A percentile compares a stretch with the other conserved stretches of the same genome.
Conservation (phyloP, 345 rosid genomes). For the Pistacia atlantica region DNA sequence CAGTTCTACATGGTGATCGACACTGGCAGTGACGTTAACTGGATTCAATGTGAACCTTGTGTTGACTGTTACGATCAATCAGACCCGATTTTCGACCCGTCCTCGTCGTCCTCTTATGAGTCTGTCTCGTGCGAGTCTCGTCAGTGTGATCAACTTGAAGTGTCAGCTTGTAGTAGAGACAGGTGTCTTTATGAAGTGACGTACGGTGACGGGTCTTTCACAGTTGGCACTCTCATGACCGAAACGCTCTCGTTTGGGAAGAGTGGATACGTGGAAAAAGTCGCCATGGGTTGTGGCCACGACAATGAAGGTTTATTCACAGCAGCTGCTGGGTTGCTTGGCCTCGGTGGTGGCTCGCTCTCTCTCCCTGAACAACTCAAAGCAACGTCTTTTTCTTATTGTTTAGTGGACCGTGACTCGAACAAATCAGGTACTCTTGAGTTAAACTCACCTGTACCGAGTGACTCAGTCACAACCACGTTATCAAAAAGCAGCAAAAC, state of each 20-base stretch:
- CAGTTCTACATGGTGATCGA: constrained; percentile 63
- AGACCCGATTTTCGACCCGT: constrained; percentile 72
- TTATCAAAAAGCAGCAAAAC: constrained; percentile 51
- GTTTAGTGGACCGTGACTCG: constrained; percentile 84
- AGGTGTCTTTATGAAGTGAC: constrained; percentile 70
- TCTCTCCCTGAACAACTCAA: constrained; percentile 71
- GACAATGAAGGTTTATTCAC: constrained; percentile 79
- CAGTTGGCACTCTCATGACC: constrained; percentile 62
- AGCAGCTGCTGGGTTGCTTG: constrained; percentile 81
- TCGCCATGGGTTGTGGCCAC: constrained; percentile 82
- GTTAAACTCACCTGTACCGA: constrained; percentile 54
- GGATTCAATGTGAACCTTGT: constrained; percentile 88
- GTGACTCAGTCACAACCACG: constrained; percentile 56
- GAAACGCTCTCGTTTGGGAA: constrained; percentile 70
- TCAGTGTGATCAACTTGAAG: constrained; percentile 54
- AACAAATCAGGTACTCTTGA: constrained; percentile 65
- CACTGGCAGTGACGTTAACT: constrained; percentile 79
- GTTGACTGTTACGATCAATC: constrained; percentile 74
- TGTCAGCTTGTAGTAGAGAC: constrained; percentile 48
- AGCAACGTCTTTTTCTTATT: constrained; percentile 75
- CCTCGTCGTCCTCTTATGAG: constrained; percentile 55
- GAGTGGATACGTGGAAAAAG: constrained; percentile 38
- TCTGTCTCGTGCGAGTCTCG: constrained; percentile 53
- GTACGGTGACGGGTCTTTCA: constrained; percentile 90
- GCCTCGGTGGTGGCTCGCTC: constrained; percentile 76